These are phyloP conservation scores for Wickerhamomyces subpelliculosus DNA, from an alignment of 805 yeast genomes.

Conservation along the genomic window DNA sequence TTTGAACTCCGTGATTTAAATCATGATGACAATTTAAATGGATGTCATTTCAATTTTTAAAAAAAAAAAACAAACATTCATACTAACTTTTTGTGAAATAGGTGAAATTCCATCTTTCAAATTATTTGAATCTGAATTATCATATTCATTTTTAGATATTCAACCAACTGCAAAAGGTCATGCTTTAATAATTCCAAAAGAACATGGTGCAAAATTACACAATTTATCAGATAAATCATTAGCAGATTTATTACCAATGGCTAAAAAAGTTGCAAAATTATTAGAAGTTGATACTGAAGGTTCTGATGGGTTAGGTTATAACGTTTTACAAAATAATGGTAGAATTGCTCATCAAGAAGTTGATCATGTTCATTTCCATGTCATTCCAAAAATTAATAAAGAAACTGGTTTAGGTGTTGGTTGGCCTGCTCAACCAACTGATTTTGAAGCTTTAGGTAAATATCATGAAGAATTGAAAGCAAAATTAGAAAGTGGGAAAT, in stretches of 20 bases:
- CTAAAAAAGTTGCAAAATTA: constrained; percentile 76
- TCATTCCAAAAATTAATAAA: constrained; percentile 78
- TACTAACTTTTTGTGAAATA: constrained; percentile 16
- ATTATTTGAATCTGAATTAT: constrained; percentile 73
- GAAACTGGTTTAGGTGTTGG: constrained; percentile 79
- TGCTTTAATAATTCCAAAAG: constrained; percentile 83
- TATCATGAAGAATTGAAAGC: constrained; percentile 54
- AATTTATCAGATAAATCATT: constrained; percentile 88
- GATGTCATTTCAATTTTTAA: no score
- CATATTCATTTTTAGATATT: constrained; percentile 85
- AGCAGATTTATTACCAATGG: constrained; percentile 79
- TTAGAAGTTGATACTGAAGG: constrained; percentile 49
- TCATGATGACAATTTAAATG: no score
- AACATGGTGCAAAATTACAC: constrained; percentile 90
- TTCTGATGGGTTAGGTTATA: constrained; percentile 70
- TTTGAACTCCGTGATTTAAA: no score
- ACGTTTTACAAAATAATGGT: constrained; percentile 89
- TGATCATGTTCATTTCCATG: constrained; percentile 94
- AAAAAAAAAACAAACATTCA: background rate
- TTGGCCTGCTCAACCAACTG: constrained; percentile 88
- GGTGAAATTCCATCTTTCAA: constrained; percentile 95
- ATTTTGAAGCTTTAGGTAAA: constrained; percentile 63
- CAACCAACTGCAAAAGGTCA: constrained; percentile 91
- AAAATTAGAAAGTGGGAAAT: constrained; percentile 27
- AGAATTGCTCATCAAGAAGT: constrained; percentile 93